Base-by-base conservation (phyloP, 1,284 basidiomycete species). In the Apiotrichum domesticum region DNA sequence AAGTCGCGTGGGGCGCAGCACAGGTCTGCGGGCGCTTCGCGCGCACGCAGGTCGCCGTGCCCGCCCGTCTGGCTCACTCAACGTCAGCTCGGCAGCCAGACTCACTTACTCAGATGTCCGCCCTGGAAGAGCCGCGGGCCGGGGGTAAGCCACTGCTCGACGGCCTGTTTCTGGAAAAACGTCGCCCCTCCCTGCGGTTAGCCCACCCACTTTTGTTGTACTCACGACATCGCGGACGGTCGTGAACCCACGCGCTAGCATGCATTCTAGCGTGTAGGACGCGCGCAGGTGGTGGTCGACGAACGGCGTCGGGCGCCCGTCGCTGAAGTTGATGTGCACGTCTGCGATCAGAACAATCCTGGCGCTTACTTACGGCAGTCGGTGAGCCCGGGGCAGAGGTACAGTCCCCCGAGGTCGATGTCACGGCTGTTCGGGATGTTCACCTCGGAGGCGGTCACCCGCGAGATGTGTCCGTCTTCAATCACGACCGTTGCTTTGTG, bases 211-310 rank as follows among this genome's bases (percentile, higher is more conserved):
- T 8, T 6, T 4, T 21, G 14, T 4, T 14, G 4, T 8, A 55
- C 54, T 46, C 43, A 55, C 54, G 9, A 56, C 58, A 58, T 82
- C 80, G 15, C 80, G 74, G 8, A 81, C 79, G 5, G 79, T 80
- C 0, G 80, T 82, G 62, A 81, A 82, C 0, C 80, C 80, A 11
- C 80, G 66, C 6, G 71, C 51, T 1, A 81, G 75, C 80, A 81
- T 81, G 55, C 77, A 77, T 73, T 64, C 59, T 29, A 72, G 63
- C 5, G 56, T 55, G 49, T 64, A 72, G n/a, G 69, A 78, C 68
- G 64, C 73, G 74, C 59, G 52, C 6, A 60, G 50, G 46, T 52
- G 55, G n/a, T 57, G 61, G 15, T 65, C 59, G 46, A 55, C 56
- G 45, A 52, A 60, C 10, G 55, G 52, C 9, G 39, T 42, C 11